A percentile compares a stretch with the other conserved stretches of the same genome.
phyloP scores from a whole-genome alignment of 2,329 filamentous ascomycete species.

The Trichoderma atrobrunneum region DNA sequence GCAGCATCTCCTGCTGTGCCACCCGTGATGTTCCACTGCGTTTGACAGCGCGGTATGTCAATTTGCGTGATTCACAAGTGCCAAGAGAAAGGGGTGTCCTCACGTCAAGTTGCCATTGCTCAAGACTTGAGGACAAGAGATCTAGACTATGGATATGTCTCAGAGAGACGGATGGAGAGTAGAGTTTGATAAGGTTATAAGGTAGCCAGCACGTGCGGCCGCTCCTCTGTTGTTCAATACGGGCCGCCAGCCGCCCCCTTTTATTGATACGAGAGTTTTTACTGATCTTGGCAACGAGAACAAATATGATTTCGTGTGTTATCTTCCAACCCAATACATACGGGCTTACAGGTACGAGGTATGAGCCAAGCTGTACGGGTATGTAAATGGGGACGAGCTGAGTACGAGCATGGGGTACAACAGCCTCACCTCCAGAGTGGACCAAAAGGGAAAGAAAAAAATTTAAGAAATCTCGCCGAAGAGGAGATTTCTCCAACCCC shows the following conservation, averaged over 20 bases:
- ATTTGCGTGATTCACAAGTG: background rate
- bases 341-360: background rate
- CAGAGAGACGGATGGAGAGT: background rate
- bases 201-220: background rate
- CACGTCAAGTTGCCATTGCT: conserved; percentile 5
- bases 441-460: background rate
- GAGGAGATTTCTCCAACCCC: background rate
- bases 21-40: background rate
- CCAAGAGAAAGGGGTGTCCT: conserved; percentile 4
- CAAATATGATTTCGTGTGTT: background rate
- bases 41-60: conserved; percentile 1
- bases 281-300: background rate
- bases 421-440: conserved; percentile 8
- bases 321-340: background rate
- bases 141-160: conserved; percentile 4
- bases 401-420: background rate
- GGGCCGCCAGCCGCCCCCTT: background rate
- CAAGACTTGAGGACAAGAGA: background rate
- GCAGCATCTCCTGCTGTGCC: background rate
- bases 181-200: background rate
- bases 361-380: background rate
- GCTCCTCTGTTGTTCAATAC: background rate
- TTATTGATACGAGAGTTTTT: background rate
- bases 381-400: background rate
- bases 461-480: background rate